Evolutionary conservation across 371 early-diverging fungal genomes (phyloP).

Genomic region (Coemansia sp.): DNA sequence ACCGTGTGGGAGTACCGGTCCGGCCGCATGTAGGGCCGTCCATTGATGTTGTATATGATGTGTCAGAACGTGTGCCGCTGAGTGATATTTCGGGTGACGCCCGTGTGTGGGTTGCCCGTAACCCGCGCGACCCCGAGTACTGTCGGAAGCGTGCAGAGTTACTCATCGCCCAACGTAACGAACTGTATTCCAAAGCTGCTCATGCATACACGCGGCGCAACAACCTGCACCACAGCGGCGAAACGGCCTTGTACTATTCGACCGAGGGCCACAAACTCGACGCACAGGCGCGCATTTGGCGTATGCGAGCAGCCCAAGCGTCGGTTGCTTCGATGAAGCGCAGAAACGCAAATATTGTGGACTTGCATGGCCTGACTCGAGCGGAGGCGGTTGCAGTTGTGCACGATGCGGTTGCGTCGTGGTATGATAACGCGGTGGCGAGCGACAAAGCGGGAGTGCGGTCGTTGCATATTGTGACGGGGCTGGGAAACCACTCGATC

Average conservation of each 20-base stretch:
- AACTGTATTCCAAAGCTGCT: conserved; percentile 65
- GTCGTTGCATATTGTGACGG: conserved; percentile 66
- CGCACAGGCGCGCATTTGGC: conserved; percentile 63
- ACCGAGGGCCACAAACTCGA: conserved; percentile 65
- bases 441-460: neutral
- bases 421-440: conserved; percentile 53
- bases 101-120: conserved; percentile 44
- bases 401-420: conserved; percentile 62
- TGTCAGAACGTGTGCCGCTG: conserved; percentile 23
- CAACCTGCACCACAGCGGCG: conserved; percentile 60
- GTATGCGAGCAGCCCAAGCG: conserved; percentile 72
- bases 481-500: conserved; percentile 65
- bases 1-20: conserved; percentile 5
- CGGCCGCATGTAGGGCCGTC: neutral
- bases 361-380: conserved; percentile 69
- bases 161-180: conserved; percentile 59
- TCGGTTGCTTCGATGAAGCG: conserved; percentile 57
- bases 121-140: conserved; percentile 61
- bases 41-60: conserved; percentile 1
- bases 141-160: conserved; percentile 63
- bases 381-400: conserved; percentile 64
- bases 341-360: conserved; percentile 62
- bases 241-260: conserved; percentile 70
- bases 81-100: conserved; percentile 26
- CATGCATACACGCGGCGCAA: conserved; percentile 58